Percentiles rank a stretch among this genome's conserved stretches.
Evolutionary conservation across 176 grass and related monocot genomes (phyloP).

Genomic region (Cenchrus purpureus): DNA sequence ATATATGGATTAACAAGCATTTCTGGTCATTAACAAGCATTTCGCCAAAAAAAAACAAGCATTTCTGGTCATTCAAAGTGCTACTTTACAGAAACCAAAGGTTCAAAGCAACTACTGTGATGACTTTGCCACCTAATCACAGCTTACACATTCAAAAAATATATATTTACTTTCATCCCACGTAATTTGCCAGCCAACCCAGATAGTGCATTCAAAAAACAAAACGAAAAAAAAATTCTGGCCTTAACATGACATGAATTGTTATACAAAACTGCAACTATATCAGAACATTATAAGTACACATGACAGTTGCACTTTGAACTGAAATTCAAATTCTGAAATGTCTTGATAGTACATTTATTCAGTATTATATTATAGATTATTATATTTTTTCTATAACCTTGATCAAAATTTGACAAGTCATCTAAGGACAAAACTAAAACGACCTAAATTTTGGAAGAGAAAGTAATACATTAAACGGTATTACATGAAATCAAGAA

Average conservation of each 20-base stretch:
- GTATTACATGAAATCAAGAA: slow-evolving; percentile 26
- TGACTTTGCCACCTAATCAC: neutral
- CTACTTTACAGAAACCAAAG: neutral
- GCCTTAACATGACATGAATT: neutral
- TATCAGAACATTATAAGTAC: neutral
- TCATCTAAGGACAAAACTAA: neutral
- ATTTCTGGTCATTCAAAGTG: neutral
- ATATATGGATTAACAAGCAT: slow-evolving; percentile 3
- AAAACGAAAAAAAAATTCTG: slow-evolving; percentile 15
- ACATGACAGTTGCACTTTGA: neutral
- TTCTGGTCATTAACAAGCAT: no score
- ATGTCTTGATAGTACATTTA: neutral
- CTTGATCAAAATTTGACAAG: neutral
- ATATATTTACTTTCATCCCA: slow-evolving; percentile 16
- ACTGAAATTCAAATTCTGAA: no score
- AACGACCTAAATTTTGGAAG: neutral
- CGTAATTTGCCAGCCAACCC: neutral
- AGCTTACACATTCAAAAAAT: neutral
- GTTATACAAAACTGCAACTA: slow-evolving; percentile 17
- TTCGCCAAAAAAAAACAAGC: neutral
- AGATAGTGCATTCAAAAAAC: slow-evolving; percentile 11
- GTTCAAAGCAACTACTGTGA: neutral
- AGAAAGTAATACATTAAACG: neutral
- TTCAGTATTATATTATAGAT: neutral
- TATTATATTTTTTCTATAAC: neutral